phyloP scores from a whole-genome alignment of 345 rosid species.

The Pelargonium nanum region DNA sequence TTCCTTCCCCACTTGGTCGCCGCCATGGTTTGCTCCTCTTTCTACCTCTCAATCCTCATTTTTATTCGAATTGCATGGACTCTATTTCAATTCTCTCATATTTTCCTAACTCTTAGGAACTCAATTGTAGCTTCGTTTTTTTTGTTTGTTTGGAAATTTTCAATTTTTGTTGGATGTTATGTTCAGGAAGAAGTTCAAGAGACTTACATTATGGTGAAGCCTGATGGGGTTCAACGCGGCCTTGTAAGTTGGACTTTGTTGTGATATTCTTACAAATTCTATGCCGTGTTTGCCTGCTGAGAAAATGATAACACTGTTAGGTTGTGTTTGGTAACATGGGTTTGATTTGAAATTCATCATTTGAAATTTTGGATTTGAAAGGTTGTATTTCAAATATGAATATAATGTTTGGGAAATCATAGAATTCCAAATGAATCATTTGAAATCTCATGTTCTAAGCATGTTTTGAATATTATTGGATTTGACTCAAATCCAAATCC shows the following conservation, averaged over 20 bases:
- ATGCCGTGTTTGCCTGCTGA: neutral
- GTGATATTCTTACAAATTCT: neutral
- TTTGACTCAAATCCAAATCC: no score
- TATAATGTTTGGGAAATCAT: no score
- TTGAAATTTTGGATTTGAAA: no score
- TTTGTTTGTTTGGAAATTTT: neutral
- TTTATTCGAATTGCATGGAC: neutral
- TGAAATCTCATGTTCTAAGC: no score
- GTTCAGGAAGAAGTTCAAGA: slow-evolving; percentile 68
- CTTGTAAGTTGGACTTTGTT: slow-evolving; percentile 41
- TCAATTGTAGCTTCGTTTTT: no score
- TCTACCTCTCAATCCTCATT: neutral
- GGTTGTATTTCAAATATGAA: no score
- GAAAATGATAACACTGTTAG: no score
- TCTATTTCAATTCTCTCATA: neutral
- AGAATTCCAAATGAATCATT: no score
- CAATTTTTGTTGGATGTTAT: slow-evolving; percentile 6
- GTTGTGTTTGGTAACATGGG: no score
- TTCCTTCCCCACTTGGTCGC: slow-evolving; percentile 87
- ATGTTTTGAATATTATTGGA: no score
- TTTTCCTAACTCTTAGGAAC: no score
- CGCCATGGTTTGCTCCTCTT: slow-evolving; percentile 42
- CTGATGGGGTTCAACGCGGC: slow-evolving; percentile 89
- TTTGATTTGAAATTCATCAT: no score
- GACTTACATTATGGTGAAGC: slow-evolving; percentile 89